Percentiles rank a stretch among this genome's conserved stretches.
phyloP scores from a whole-genome alignment of 208 protist genomes.

The Trypanosoma vivax region DNA sequence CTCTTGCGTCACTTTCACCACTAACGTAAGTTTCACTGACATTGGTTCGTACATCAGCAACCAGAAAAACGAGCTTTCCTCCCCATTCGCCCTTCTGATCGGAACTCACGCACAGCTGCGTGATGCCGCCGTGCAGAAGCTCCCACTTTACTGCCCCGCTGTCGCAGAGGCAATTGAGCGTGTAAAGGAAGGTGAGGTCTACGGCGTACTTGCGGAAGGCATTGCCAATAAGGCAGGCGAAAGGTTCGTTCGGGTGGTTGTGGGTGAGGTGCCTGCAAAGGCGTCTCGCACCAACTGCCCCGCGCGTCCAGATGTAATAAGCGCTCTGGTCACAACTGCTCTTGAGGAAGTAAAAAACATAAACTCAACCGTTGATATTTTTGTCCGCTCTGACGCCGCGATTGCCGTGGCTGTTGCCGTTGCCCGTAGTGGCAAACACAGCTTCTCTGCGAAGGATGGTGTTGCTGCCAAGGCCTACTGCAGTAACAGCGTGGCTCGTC shows the following conservation, averaged over 20 bases:
- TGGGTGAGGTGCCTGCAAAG: conserved; percentile 37
- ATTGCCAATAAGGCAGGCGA: conserved; percentile 7
- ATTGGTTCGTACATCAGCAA: conserved; percentile 15
- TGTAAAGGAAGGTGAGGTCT: conserved; percentile 29
- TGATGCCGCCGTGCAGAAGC: conserved; percentile 23
- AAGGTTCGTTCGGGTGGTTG: conserved; percentile 29
- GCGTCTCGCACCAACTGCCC: conserved; percentile 65
- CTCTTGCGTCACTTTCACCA: conserved; percentile 42
- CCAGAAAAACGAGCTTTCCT: neutral
- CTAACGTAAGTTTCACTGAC: conserved; percentile 52
- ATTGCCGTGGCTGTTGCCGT: conserved; percentile 39
- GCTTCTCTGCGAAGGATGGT: conserved; percentile 44
- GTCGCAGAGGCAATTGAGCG: conserved; percentile 51
- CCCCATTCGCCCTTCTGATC: conserved; percentile 41
- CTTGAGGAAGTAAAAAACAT: conserved; percentile 3
- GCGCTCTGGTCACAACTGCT: conserved; percentile 24
- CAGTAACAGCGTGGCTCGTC: conserved; percentile 5
- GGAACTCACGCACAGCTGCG: conserved; percentile 40
- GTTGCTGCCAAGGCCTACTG: conserved; percentile 24
- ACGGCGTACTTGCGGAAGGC: conserved; percentile 17
- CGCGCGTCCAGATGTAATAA: conserved; percentile 52
- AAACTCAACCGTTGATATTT: conserved; percentile 37
- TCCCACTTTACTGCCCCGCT: conserved; percentile 45
- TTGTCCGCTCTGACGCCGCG: conserved; percentile 35
- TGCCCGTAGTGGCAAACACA: conserved; percentile 35